Conservation (phyloP, 148 eudicot genomes). For the Persicaria tinctoria region DNA sequence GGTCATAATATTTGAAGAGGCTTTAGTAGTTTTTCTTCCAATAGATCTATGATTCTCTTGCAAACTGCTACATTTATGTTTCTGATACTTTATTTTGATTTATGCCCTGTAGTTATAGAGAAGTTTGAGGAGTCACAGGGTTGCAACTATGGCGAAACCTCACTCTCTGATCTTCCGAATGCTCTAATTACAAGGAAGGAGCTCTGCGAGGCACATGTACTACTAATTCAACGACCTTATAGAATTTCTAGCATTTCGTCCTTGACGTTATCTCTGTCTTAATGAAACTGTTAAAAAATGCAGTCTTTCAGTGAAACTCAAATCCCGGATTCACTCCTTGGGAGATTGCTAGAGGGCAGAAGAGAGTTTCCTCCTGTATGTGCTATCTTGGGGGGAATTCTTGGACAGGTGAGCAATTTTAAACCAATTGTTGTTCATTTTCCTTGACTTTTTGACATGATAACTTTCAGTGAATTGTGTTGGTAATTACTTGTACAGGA, state of each 20-base stretch:
- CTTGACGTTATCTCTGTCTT: conserved; percentile 1
- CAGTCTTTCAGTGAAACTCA: conserved; percentile 74
- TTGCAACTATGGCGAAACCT: conserved; percentile 61
- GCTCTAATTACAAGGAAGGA: conserved; percentile 68
- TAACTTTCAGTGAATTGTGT: background rate
- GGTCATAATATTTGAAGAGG: background rate
- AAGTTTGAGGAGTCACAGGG: conserved; percentile 67
- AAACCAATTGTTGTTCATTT: background rate
- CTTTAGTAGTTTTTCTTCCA: too few relatives aligned
- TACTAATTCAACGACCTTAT: background rate
- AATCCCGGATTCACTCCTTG: conserved; percentile 75
- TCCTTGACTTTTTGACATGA: background rate
- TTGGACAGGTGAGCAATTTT: conserved; percentile 70
- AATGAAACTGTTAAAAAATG: conserved; percentile 8
- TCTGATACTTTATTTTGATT: background rate
- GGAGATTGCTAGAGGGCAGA: conserved; percentile 54
- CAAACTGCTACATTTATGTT: background rate
- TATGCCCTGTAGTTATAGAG: conserved; percentile 50
- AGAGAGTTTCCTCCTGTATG: conserved; percentile 89
- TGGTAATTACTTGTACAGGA: conserved; percentile 36
- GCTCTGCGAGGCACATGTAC: conserved; percentile 63
- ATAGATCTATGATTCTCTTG: background rate
- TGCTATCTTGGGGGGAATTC: conserved; percentile 90
- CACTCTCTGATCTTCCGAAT: conserved; percentile 58
- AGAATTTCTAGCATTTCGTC: background rate